These are phyloP conservation scores for Silybum marianum DNA, from an alignment of 129 eudicot genomes.

Conservation along the genomic window DNA sequence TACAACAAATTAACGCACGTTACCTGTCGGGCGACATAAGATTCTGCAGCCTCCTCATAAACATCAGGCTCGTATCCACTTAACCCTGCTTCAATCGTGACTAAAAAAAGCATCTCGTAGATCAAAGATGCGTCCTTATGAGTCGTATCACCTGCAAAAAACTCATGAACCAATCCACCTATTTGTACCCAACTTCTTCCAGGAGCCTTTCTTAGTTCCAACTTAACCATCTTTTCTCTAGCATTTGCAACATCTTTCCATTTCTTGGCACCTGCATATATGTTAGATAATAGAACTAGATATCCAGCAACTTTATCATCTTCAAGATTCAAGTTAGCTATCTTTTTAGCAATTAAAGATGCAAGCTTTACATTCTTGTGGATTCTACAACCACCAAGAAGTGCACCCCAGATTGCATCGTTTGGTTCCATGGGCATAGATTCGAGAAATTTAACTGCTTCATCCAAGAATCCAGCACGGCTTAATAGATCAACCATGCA, in stretches of 20 bases:
- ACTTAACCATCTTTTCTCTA: slow-evolving; percentile 49
- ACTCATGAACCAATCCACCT: slow-evolving; percentile 47
- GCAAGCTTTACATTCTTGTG: slow-evolving; percentile 67
- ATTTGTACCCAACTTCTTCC: slow-evolving; percentile 72
- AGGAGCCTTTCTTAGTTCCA: slow-evolving; percentile 43
- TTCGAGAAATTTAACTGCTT: slow-evolving; percentile 53
- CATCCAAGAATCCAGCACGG: slow-evolving; percentile 70
- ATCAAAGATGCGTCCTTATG: slow-evolving; percentile 47
- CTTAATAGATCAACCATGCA: slow-evolving; percentile 81
- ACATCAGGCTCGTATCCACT: slow-evolving; percentile 36
- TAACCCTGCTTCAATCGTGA: slow-evolving; percentile 33
- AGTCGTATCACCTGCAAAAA: slow-evolving; percentile 49
- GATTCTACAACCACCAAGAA: slow-evolving; percentile 74
- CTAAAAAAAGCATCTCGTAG: slow-evolving; percentile 40
- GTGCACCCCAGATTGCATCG: slow-evolving; percentile 76
- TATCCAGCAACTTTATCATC: slow-evolving; percentile 54
- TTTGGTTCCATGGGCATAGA: slow-evolving; percentile 75
- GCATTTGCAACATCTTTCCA: slow-evolving; percentile 59
- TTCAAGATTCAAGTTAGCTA: slow-evolving; percentile 42
- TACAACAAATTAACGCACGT: slow-evolving; percentile 7
- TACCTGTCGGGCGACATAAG: slow-evolving; percentile 7
- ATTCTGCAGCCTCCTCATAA: slow-evolving; percentile 34
- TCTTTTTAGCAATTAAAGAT: slow-evolving; percentile 36
- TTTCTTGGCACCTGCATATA: slow-evolving; percentile 53
- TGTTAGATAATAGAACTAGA: slow-evolving; percentile 59